These are phyloP conservation scores for Talaromyces sp. DNA, from an alignment of 2,329 filamentous ascomycete genomes.

Conservation along the genomic window DNA sequence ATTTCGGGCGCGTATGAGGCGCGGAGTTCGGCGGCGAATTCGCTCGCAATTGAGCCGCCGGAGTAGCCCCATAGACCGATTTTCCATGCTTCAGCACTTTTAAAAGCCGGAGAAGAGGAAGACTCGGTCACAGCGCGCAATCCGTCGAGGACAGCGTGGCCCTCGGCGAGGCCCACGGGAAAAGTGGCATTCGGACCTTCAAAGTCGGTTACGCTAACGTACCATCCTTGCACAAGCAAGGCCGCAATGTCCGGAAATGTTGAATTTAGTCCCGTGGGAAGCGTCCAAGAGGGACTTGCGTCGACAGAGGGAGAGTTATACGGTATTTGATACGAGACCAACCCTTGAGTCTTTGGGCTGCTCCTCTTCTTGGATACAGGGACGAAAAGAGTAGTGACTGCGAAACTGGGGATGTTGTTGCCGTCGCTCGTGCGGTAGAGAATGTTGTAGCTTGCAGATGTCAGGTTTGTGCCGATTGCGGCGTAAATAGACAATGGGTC, in stretches of 20 bases:
- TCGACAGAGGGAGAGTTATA: slow-evolving; percentile 14
- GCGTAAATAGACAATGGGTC: slow-evolving; percentile 3
- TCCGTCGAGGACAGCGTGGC: slow-evolving; percentile 13
- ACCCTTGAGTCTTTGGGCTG: neutral
- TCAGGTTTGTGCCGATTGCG: slow-evolving; percentile 1
- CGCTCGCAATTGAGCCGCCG: slow-evolving; percentile 13
- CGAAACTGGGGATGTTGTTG: slow-evolving; percentile 3
- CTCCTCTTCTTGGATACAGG: neutral
- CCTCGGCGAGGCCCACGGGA: slow-evolving; percentile 5
- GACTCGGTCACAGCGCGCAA: slow-evolving; percentile 10
- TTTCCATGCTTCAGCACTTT: neutral
- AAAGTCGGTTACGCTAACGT: slow-evolving; percentile 12
- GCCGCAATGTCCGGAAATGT: slow-evolving; percentile 2
- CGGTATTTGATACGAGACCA: slow-evolving; percentile 12
- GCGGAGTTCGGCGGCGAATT: slow-evolving; percentile 13
- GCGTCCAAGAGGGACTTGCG: slow-evolving; percentile 12
- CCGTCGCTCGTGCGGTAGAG: slow-evolving; percentile 14
- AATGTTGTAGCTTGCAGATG: slow-evolving; percentile 16
- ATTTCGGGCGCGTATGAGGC: slow-evolving; percentile 11
- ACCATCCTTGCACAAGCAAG: slow-evolving; percentile 12
- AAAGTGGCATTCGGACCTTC: slow-evolving; percentile 13
- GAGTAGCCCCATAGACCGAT: slow-evolving; percentile 15
- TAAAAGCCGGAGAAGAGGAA: neutral
- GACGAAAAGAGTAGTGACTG: slow-evolving; percentile 11
- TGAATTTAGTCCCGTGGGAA: neutral